Evolutionary conservation across 306 rosid species (phyloP).

Genomic region (Notholithocarpus densiflorus): DNA sequence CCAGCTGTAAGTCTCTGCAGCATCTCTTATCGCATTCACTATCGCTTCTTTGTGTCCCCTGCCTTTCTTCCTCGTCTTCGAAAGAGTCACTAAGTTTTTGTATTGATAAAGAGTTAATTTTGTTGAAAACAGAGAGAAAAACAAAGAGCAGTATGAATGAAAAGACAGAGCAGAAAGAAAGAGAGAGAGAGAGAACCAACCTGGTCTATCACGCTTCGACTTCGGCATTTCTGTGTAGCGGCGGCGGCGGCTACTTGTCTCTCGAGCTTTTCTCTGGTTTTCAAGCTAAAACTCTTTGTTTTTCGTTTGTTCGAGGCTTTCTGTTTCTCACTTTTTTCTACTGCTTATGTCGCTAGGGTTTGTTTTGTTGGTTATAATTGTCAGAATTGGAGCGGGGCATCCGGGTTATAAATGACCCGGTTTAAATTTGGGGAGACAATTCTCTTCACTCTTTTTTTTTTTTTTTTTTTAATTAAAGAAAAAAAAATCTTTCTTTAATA

Average conservation of each 20-base stretch:
- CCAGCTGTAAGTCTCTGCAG: slow-evolving; percentile 64
- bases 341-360: neutral
- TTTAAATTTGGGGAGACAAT: too few relatives aligned
- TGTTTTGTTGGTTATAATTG: neutral
- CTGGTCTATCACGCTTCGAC: slow-evolving; percentile 63
- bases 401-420: neutral
- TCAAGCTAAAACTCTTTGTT: neutral
- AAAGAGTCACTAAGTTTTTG: slow-evolving; percentile 66
- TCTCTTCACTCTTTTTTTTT: too few relatives aligned
- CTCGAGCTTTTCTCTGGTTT: neutral
- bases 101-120: too few relatives aligned
- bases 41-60: slow-evolving; percentile 74
- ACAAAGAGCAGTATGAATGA: neutral
- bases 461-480: too few relatives aligned
- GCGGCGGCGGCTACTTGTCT: neutral
- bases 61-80: slow-evolving; percentile 92
- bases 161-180: neutral
- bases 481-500: too few relatives aligned
- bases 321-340: too few relatives aligned
- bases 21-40: slow-evolving; percentile 56
- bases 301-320: neutral
- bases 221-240: slow-evolving; percentile 44
- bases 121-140: too few relatives aligned
- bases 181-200: neutral
- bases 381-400: neutral